Evolutionary conservation across 164 flowering plant genomes (phyloP), one percentile per base, ranked within the genome.

Genomic region (Dillenia turbinata): DNA sequence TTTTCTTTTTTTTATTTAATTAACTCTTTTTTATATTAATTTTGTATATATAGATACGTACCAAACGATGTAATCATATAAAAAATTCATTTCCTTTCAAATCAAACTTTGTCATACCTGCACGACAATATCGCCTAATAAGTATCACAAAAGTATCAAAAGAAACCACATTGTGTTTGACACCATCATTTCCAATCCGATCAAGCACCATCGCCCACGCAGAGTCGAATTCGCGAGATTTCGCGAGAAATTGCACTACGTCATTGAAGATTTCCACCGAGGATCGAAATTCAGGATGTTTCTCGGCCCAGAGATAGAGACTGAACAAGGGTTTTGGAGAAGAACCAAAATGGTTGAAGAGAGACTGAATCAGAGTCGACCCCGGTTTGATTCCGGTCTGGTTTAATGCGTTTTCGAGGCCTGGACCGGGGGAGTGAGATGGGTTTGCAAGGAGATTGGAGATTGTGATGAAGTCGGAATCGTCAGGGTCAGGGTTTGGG

Each of bases 81-180:
- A n/a, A n/a, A n/a, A n/a, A n/a, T n/a, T n/a, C n/a, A n/a, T n/a
- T n/a, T n/a, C n/a, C n/a, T n/a, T n/a, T n/a, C n/a, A n/a, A n/a
- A n/a, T n/a, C n/a, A n/a, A n/a, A n/a, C n/a, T n/a, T n/a, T n/a
- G n/a, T n/a, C 78, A 66, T 80, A 80, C 92, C 89, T 58, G 89
- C 87, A 6, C 91, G 81, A 11, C 87, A 72, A 53, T 86, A 88
- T 2, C 88, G 78, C 52, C 93, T 82, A 48, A 88, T 81, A 61
- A 89, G 68, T 47, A 83, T 66, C 0, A 74, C 77, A 54, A 86
- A 85, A 2, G 81, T 69, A 13, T 81, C 75, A 9, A 3, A 17
- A 3, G 87, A 78, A 59, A 79, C 79, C 62, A 78, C 62, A 49
- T 44, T 44, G 13, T 71, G 49, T 15, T 54, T 66, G 40, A 62